Conservation (phyloP, 202 grass and related monocot genomes). For the Panicum hallii region DNA sequence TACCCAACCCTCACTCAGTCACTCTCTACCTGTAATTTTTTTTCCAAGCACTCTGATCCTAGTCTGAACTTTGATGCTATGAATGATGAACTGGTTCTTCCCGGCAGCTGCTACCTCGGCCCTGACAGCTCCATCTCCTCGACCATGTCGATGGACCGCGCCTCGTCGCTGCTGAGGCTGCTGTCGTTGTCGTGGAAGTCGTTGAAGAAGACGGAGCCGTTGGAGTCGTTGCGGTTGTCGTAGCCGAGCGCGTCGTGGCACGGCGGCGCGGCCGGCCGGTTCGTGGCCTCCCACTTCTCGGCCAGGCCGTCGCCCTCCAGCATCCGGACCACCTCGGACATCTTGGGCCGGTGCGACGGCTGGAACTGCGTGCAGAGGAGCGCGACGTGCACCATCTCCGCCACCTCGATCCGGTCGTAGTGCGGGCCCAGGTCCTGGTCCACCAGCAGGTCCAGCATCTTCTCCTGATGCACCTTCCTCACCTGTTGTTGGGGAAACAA, state of each 20-base stretch:
- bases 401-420: constrained; percentile 82
- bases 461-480: constrained; percentile 91
- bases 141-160: constrained; percentile 63
- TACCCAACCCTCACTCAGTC: constrained; percentile 13
- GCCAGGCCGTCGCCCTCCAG: constrained; percentile 92
- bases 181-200: constrained; percentile 66
- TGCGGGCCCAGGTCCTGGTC: constrained; percentile 72
- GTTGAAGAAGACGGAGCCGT: constrained; percentile 51
- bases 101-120: constrained; percentile 56
- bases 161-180: constrained; percentile 66
- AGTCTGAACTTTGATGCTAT: constrained; percentile 5
- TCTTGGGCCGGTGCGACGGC: constrained; percentile 82
- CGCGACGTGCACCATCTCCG: constrained; percentile 87
- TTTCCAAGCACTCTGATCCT: not conserved
- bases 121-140: constrained; percentile 95
- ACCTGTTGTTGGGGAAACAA: constrained; percentile 49
- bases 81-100: not conserved
- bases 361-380: constrained; percentile 90
- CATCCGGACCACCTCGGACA: constrained; percentile 95
- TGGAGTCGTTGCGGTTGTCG: constrained; percentile 60
- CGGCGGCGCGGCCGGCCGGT: constrained; percentile 27
- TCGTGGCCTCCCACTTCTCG: constrained; percentile 88
- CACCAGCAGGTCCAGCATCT: constrained; percentile 67
- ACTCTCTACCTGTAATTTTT: not conserved
- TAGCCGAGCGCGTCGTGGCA: constrained; percentile 40